Conservation (phyloP, 768 basidiomycete species). For the Auricularia heimuer region DNA sequence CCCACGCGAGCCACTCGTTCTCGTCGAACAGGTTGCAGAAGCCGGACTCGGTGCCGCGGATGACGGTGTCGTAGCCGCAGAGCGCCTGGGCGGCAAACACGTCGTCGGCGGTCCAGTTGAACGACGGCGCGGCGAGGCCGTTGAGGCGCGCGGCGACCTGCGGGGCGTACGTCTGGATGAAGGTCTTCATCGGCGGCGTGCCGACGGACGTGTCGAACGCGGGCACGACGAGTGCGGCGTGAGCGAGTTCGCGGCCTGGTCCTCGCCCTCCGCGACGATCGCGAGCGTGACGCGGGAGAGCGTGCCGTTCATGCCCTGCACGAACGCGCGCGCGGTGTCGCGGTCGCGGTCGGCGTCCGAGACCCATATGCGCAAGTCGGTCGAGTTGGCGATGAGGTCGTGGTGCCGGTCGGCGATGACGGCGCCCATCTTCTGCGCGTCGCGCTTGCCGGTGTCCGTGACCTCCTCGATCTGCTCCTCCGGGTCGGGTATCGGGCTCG, state of each 20-base stretch:
- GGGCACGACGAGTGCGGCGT: background rate
- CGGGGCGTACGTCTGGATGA: background rate
- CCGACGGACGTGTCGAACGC: background rate
- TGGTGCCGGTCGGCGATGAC: background rate
- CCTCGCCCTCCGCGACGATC: background rate
- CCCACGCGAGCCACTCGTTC: conserved; percentile 34
- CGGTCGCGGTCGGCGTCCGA: background rate
- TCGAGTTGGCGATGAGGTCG: background rate
- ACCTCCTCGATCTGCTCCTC: background rate
- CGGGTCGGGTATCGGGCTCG: background rate
- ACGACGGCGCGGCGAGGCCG: background rate
- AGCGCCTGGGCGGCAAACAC: background rate
- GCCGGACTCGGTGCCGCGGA: background rate
- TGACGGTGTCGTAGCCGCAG: background rate
- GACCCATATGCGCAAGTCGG: background rate
- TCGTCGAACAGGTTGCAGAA: conserved; percentile 13
- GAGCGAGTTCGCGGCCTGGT: background rate
- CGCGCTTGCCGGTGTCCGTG: background rate
- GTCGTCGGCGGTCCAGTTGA: background rate
- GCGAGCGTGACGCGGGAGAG: background rate
- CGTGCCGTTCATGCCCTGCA: background rate
- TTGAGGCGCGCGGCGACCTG: background rate
- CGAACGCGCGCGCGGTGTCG: background rate
- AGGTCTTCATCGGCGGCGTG: background rate
- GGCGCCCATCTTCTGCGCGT: background rate